Evolutionary conservation across 169 alveolate genomes (phyloP).

Genomic region (Eimeria acervulina): DNA sequence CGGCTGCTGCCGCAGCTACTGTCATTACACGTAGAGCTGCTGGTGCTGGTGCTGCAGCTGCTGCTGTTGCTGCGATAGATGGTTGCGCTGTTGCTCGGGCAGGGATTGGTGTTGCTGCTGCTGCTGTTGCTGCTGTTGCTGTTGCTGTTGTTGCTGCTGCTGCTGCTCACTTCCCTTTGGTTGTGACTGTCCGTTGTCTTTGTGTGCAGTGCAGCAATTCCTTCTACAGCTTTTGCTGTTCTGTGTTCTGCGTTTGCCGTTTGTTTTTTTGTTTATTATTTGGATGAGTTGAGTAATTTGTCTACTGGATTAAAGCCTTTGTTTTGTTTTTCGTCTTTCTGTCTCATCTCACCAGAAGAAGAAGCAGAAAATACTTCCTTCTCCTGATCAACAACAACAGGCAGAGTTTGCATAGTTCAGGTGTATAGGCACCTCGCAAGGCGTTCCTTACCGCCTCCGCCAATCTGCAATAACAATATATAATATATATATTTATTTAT

Average conservation of each 20-base stretch:
- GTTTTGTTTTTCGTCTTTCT: not conserved
- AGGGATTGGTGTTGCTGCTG: not conserved
- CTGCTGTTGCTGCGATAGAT: not conserved
- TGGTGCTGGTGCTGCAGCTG: not conserved
- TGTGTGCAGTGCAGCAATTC: not conserved
- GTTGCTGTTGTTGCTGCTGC: conserved; percentile 39
- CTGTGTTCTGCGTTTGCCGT: not conserved
- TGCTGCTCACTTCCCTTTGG: not conserved
- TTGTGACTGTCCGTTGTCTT: not conserved
- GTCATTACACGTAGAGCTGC: too few relatives aligned
- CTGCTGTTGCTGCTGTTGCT: conserved; percentile 48
- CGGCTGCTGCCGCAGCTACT: too few relatives aligned
- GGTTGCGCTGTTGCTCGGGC: not conserved
- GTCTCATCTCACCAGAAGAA: not conserved
- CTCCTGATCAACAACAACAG: not conserved
- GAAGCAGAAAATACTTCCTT: not conserved
- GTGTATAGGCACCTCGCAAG: conserved; percentile 34
- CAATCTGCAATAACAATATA: not conserved
- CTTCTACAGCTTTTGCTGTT: not conserved
- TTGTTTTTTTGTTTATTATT: not conserved
- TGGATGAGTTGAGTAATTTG: not conserved
- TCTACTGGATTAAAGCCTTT: not conserved
- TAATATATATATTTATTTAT: not conserved
- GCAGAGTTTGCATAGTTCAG: not conserved
- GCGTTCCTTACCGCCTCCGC: not conserved